A percentile compares a stretch with the other conserved stretches of the same genome.
Evolutionary conservation across 2,329 filamentous ascomycete species (phyloP).

Genomic region (Gaeumannomyces sp.): DNA sequence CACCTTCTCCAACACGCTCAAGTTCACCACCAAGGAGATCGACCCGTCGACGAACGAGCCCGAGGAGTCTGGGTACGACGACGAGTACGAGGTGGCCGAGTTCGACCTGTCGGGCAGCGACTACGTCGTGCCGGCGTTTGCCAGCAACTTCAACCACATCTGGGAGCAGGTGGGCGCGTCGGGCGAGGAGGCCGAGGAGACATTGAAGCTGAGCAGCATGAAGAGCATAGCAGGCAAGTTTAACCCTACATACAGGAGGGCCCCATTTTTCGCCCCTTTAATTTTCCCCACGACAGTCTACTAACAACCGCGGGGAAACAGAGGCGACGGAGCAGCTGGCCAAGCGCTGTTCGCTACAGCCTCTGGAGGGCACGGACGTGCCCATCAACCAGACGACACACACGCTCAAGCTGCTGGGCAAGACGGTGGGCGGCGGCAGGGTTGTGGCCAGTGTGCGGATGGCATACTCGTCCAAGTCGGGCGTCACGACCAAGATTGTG

Average conservation of each 20-base stretch:
- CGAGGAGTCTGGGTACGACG: slow-evolving; percentile 88
- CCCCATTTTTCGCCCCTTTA: background rate
- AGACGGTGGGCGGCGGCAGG: slow-evolving; percentile 84
- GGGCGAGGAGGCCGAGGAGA: slow-evolving; percentile 87
- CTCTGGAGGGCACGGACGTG: slow-evolving; percentile 89
- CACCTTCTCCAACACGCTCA: slow-evolving; percentile 86
- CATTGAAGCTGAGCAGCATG: slow-evolving; percentile 75
- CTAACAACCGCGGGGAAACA: slow-evolving; percentile 25
- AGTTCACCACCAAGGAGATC: slow-evolving; percentile 97
- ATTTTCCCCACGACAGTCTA: no score
- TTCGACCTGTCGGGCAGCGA: slow-evolving; percentile 87
- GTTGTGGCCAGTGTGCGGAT: slow-evolving; percentile 85
- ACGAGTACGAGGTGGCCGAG: slow-evolving; percentile 95
- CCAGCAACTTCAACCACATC: slow-evolving; percentile 88
- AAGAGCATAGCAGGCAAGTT: slow-evolving; percentile 79
- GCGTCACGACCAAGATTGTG: slow-evolving; percentile 92
- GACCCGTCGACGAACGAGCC: slow-evolving; percentile 90
- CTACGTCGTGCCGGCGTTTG: slow-evolving; percentile 89
- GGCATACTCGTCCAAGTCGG: slow-evolving; percentile 87
- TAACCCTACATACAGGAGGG: no score
- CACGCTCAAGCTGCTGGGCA: slow-evolving; percentile 91
- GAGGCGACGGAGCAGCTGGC: slow-evolving; percentile 90
- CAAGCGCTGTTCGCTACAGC: slow-evolving; percentile 84
- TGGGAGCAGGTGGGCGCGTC: slow-evolving; percentile 91
- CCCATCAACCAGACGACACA: slow-evolving; percentile 84